Base-by-base conservation (phyloP, 1,284 basidiomycete species). In the Papiliotrema flavescens region DNA sequence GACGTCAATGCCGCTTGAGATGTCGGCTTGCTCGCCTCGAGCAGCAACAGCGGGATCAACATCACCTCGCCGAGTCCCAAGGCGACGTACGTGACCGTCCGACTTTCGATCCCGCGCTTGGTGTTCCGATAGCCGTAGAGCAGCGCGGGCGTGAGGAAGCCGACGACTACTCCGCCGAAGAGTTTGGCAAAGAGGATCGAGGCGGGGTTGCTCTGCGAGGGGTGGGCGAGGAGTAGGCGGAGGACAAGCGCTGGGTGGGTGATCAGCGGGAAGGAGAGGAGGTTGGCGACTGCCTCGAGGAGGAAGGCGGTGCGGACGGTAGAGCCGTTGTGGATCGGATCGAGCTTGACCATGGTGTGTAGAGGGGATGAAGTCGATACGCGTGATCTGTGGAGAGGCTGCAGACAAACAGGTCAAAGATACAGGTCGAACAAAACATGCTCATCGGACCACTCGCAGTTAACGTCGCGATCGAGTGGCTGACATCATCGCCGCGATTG, bases 281-380 rank as follows among this genome's bases (percentile, higher is more conserved):
- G 41, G 42, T 67, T 67, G 45, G 57, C 43, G 28, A 62, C 15
- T 4, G 56, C 55, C 49, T 67, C 65, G 51, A 58, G 20, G 35
- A 65, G 47, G 54, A 67, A 64, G 2, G 63, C 65, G 41, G 50
- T 53, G 26, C 63, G 55, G 34, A 67, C 51, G n/a, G 47, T 46
- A 8, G 47, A 20, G 37, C 64, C 64, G 13, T 47, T 24, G 49
- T 57, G 44, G 2, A 17, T 1, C 2, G 57, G 49, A 45, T 59
- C 56, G 39, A 54, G 51, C 23, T 36, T 34, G 46, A 63, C n/a
- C n/a, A n/a, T n/a, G n/a, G n/a, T n/a, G n/a, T n/a, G n/a, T n/a
- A n/a, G n/a, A n/a, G n/a, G n/a, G n/a, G n/a, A n/a, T n/a, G n/a
- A n/a, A n/a, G n/a, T n/a, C n/a, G n/a, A n/a, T n/a, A n/a, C n/a